Base-by-base conservation (phyloP, 768 basidiomycete genomes). In the Termitomyces sp. region DNA sequence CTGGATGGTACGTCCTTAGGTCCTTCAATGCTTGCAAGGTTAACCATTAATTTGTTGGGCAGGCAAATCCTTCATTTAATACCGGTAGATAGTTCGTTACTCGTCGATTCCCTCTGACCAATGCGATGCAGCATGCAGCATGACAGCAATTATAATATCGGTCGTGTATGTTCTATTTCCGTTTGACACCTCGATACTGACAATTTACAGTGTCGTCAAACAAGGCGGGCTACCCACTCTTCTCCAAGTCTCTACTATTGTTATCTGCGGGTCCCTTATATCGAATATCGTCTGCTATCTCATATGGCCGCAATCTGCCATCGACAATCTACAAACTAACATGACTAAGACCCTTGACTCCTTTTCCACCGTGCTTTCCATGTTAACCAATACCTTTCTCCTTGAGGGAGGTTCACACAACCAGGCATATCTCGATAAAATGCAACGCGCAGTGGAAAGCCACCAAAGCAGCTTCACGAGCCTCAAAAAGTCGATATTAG, bases 381-480 rank as follows among this genome's bases (percentile, higher is more conserved):
- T 93, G 75, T 77, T 97, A 49, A 93, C 93, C 0, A 80, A 82
- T 56, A 88, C 91, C 0, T 98, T 99, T 69, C 77, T 99, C 0
- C 82, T 97, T 39, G 89, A 91, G 63, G 83, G 88, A 55, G 81
- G 72, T 24, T 68, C 81, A 1, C 74, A 81, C 48, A 81, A 79
- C 59, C 78, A 80, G 42, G 78, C 77, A 15, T 82, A 82, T 62
- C 75, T 82, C 30, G 83, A 82, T 30, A 84, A 82, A 61, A 79
- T 98, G 50, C 86, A 89, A 61, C 81, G 81, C 20, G 95, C 96
- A 1, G 87, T 94, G 45, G 82, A 90, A 62, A 81, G 84, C 48
- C 96, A 98, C 64, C 92, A 96, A 63, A 83, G 84, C 39, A 91
- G 91, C 54, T 98, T 98, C 69, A 95, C 91, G 8, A 86, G 84